Evolutionary conservation across 1,139 yeast genomes (phyloP), one percentile per base, ranked within the genome.

Genomic region (Sugiyamaella neomexicana): DNA sequence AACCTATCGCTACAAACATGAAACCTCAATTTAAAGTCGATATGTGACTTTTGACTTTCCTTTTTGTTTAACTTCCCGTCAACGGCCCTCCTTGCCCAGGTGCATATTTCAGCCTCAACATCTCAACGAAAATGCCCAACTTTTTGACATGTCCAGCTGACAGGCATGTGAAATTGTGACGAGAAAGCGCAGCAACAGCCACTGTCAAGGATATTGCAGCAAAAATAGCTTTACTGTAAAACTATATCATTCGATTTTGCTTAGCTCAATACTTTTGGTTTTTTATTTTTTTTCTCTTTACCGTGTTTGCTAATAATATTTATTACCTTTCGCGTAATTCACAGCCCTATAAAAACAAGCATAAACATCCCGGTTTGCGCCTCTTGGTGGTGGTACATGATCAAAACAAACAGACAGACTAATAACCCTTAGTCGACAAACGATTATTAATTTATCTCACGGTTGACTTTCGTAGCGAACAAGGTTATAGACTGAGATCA

Each of bases 111-210:
- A 29, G 37, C 37, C 49, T 45, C 49, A 45, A 45, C 49, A 13
- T 45, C 49, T 45, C 49, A 45, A 45, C 49, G 49, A 45, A 45
- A 45, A 45, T n/a, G 40, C 36, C 49, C 49, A 20, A 45, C 32
- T 45, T 44, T 45, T 27, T 45, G 49, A 37, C 49, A 45, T 45
- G 49, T 45, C 42, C 49, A 34, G 40, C 23, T 12, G 13, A 32
- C 12, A 23, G 25, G 42, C 49, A 45, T 45, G 49, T 45, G 49
- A 45, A 45, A 44, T 31, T 17, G 38, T 32, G 25, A 20, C 25
- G 5, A 29, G 49, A 45, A 17, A 20, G n/a, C 29, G 13, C 40
- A 37, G 34, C 34, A 29, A 29, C 15, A 37, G 23, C 13, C 13
- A n/a, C 40, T 3, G 23, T 8, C 13, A 12, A 37, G 13, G 23